A percentile compares a stretch with the other conserved stretches of the same genome.
These are phyloP conservation scores for Fraxinus xanthoxyloides DNA, from an alignment of 305 asterid species.

Conservation along the genomic window DNA sequence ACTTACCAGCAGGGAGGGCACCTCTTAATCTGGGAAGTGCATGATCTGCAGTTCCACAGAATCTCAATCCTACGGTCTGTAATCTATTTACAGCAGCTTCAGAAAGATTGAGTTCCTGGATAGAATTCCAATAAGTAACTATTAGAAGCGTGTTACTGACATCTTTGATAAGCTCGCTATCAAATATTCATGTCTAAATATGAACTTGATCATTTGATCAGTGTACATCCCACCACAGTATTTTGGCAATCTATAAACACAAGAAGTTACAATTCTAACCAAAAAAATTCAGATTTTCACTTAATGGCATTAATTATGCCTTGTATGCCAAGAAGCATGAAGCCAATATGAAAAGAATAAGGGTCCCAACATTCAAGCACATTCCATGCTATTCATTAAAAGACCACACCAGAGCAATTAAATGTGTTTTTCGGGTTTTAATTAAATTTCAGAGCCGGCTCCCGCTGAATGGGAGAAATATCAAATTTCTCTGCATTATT, in stretches of 20 bases:
- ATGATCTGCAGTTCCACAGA: conserved; percentile 91
- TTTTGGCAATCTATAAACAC: neutral
- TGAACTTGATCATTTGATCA: neutral
- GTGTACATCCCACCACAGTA: neutral
- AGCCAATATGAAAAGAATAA: neutral
- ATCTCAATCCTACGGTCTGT: conserved; percentile 94
- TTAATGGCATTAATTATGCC: neutral
- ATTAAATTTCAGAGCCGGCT: neutral
- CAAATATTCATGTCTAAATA: neutral
- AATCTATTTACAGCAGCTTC: conserved; percentile 84
- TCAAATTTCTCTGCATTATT: neutral
- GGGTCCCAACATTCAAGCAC: neutral
- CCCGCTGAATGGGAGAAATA: neutral
- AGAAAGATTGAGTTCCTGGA: conserved; percentile 89
- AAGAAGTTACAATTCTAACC: neutral
- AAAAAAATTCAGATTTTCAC: neutral
- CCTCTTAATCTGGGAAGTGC: conserved; percentile 96
- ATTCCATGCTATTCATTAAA: neutral
- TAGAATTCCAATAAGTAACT: conserved; percentile 14
- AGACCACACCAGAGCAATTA: neutral
- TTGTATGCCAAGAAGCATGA: neutral
- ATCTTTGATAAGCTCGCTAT: neutral
- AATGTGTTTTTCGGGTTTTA: neutral
- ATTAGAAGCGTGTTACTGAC: neutral
- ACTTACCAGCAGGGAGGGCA: conserved; percentile 89